phyloP scores from a whole-genome alignment of 805 yeast genomes.

The Wickerhamiella nectarea region DNA sequence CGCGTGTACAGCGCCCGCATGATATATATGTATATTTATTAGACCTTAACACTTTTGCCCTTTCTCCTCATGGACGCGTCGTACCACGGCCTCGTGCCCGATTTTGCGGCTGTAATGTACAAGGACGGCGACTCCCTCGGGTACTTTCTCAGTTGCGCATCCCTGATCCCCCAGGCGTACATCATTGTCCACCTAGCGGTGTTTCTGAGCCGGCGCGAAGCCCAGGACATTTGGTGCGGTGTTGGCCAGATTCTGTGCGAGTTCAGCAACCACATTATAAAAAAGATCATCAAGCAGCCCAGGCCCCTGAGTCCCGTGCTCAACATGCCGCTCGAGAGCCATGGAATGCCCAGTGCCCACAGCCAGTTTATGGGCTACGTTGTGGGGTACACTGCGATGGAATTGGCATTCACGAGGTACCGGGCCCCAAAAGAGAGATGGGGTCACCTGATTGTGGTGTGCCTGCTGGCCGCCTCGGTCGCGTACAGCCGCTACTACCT shows the following conservation, averaged over 20 bases:
- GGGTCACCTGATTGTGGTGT: slow-evolving; percentile 18
- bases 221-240: slow-evolving; percentile 71
- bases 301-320: slow-evolving; percentile 40
- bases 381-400: slow-evolving; percentile 26
- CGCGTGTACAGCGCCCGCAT: too few species aligned
- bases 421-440: slow-evolving; percentile 14
- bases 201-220: slow-evolving; percentile 69
- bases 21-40: too few species aligned
- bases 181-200: slow-evolving; percentile 71
- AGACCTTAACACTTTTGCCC: too few species aligned
- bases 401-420: slow-evolving; percentile 15
- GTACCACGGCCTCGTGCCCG: slow-evolving; percentile 27
- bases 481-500: slow-evolving; percentile 63
- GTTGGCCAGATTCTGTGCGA: slow-evolving; percentile 79
- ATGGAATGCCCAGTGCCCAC: slow-evolving; percentile 97
- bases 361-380: slow-evolving; percentile 90
- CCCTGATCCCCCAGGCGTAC: slow-evolving; percentile 68
- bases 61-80: not conserved
- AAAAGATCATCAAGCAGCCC: slow-evolving; percentile 50
- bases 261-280: slow-evolving; percentile 51
- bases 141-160: slow-evolving; percentile 49
- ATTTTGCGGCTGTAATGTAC: slow-evolving; percentile 74
- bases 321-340: slow-evolving; percentile 36
- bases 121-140: slow-evolving; percentile 53
- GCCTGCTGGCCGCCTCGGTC: slow-evolving; percentile 31